phyloP scores from a whole-genome alignment of 2,329 filamentous ascomycete species.

The Setomelanomma holmii region DNA sequence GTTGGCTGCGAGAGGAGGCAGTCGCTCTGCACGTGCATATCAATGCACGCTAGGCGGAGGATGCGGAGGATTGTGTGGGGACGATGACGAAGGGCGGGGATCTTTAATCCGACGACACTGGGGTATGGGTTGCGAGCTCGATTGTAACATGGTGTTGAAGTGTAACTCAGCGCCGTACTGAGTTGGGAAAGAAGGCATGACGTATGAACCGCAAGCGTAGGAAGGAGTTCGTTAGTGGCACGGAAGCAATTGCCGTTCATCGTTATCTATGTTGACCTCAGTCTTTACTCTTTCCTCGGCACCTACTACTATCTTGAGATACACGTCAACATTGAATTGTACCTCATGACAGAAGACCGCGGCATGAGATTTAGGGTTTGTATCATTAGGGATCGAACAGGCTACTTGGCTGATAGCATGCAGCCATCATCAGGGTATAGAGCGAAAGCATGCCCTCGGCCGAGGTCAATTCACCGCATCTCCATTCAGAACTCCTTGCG shows the following conservation, averaged over 20 bases:
- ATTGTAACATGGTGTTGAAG: neutral
- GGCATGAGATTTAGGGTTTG: neutral
- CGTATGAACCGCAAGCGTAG: no score
- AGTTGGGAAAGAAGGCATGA: no score
- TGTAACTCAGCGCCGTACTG: neutral
- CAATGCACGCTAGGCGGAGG: neutral
- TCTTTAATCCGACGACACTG: constrained; percentile 5
- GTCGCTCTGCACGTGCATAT: neutral
- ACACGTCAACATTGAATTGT: no score
- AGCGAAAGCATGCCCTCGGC: neutral
- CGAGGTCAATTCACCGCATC: neutral
- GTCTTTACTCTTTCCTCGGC: neutral
- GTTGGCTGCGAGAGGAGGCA: no score
- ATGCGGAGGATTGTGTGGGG: constrained; percentile 3
- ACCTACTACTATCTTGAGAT: no score
- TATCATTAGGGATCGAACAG: constrained; percentile 8
- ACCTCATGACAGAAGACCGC: no score
- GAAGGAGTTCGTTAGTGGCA: neutral
- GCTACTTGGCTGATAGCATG: constrained; percentile 5
- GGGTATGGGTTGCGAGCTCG: neutral
- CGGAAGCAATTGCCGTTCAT: neutral
- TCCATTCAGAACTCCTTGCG: no score
- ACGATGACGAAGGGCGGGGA: constrained; percentile 13
- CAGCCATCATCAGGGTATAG: constrained; percentile 12
- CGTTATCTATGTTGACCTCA: neutral